These are phyloP conservation scores for Elaeagnus macrophylla DNA, from an alignment of 306 rosid genomes.

Conservation along the genomic window DNA sequence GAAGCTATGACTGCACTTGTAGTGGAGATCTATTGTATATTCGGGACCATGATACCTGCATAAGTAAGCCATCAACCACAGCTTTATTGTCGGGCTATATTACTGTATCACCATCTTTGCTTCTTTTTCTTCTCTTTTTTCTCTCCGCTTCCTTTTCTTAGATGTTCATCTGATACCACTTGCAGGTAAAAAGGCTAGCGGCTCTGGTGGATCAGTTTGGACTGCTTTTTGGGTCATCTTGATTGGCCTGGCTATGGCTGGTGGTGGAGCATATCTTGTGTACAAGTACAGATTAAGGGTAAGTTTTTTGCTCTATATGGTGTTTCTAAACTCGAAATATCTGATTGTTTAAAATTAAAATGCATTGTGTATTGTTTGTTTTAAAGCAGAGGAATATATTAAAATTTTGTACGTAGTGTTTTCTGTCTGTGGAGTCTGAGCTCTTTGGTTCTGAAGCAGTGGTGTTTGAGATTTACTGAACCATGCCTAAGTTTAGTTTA, in stretches of 20 bases:
- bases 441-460: too few relatives aligned
- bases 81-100: not conserved
- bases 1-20: constrained; percentile 87
- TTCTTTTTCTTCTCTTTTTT: too few relatives aligned
- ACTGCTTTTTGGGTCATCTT: constrained; percentile 79
- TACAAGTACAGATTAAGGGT: constrained; percentile 99
- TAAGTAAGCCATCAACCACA: constrained; percentile 55
- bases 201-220: constrained; percentile 62
- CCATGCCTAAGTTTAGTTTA: too few relatives aligned
- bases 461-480: too few relatives aligned
- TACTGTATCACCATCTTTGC: too few relatives aligned
- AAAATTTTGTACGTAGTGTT: too few relatives aligned
- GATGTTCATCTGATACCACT: constrained; percentile 9
- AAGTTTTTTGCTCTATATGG: constrained; percentile 27
- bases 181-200: constrained; percentile 73
- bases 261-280: constrained; percentile 78
- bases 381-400: not conserved
- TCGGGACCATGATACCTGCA: constrained; percentile 89
- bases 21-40: constrained; percentile 83
- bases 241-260: constrained; percentile 69
- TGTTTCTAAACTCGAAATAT: not conserved
- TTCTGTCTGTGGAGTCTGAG: too few relatives aligned
- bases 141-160: too few relatives aligned
- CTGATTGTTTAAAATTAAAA: not conserved
- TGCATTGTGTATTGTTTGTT: constrained; percentile 1